A percentile compares a stretch with the other conserved stretches of the same genome.
Conservation (phyloP, 2,329 filamentous ascomycete genomes). For the Penicillium sclerotigenum region DNA sequence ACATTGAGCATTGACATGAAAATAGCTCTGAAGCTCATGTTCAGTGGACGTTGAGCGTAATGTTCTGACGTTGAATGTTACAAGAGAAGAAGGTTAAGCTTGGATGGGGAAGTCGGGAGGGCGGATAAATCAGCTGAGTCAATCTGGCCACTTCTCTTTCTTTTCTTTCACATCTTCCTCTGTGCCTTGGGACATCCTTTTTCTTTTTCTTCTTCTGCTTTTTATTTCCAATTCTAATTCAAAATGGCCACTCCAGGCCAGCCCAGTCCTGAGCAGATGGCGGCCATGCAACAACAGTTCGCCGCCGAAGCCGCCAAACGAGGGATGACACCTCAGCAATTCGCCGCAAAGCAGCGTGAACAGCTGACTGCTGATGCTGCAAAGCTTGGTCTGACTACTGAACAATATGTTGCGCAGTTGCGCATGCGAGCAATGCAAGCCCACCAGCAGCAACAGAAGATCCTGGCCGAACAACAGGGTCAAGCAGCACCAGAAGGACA, state of each 20-base stretch:
- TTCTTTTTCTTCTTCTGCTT: not conserved
- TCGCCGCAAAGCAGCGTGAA: constrained; percentile 61
- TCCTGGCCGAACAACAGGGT: constrained; percentile 31
- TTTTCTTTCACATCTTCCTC: constrained; percentile 10
- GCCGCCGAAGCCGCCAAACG: constrained; percentile 77
- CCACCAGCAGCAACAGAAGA: constrained; percentile 37
- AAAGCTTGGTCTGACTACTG: constrained; percentile 52
- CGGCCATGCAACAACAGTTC: constrained; percentile 76
- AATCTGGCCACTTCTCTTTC: constrained; percentile 28
- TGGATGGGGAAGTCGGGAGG: constrained; percentile 12
- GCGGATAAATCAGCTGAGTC: constrained; percentile 28
- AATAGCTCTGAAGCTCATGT: constrained; percentile 2
- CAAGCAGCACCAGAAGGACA: constrained; percentile 39
- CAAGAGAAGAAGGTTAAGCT: constrained; percentile 1
- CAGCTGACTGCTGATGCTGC: constrained; percentile 47
- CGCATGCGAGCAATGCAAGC: constrained; percentile 49
- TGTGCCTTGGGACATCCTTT: not conserved
- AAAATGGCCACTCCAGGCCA: constrained; percentile 45
- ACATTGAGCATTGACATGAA: constrained; percentile 34
- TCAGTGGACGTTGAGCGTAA: not conserved
- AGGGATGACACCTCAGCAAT: constrained; percentile 81
- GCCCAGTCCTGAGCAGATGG: constrained; percentile 77
- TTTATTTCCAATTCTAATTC: constrained; percentile 3
- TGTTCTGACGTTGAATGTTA: not conserved
- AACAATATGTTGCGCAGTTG: constrained; percentile 48